Base-by-base conservation (phyloP, 1,139 yeast genomes). In the Starmera stellimalicola region DNA sequence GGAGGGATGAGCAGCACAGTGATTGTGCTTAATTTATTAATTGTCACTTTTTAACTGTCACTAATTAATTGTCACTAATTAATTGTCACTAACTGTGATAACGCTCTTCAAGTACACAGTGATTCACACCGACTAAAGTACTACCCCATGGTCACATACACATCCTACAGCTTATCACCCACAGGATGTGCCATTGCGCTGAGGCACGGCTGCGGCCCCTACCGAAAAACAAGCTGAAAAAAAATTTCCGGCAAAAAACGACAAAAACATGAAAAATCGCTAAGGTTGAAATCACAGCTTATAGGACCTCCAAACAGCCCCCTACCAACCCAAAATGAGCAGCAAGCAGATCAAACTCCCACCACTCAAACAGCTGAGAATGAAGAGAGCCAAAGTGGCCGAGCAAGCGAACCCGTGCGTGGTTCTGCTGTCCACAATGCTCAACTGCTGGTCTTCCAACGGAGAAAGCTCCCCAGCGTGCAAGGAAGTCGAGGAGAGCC, bases 361-460 rank as follows among this genome's bases (percentile, higher is more conserved):
- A 16, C 85, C 88, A 18, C 68, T 84, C 43, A 88, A 87, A 27
- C 67, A 81, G 51, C 65, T 84, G 37, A 72, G 77, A 57, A 84
- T 81, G 39, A 78, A 81, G 55, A 75, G 73, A 43, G 77, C 83
- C 20, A 65, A 69, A 24, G 60, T 65, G 40, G 69, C 65, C 43
- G 75, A 71, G 54, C 69, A 65, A 64, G 58, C 75, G 60, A 57
- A 82, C 45, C 77, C 83, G 41, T 87, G 96, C 55, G 60, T 77
- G 41, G 85, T 83, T 36, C 64, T 81, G 43, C 82, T 88, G 91
- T 77, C 93, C 6, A 79, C 84, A 31, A 67, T 88, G 57, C 66
- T 88, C 48, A 84, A 82, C 65, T 88, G 97, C 60, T 88, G 97
- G 97, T 94, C 96, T 5, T 83, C 95, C 22, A 83, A 85, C 60